Evolutionary conservation across 2,329 filamentous ascomycete genomes (phyloP).

Genomic region (Periconia macrospinosa): DNA sequence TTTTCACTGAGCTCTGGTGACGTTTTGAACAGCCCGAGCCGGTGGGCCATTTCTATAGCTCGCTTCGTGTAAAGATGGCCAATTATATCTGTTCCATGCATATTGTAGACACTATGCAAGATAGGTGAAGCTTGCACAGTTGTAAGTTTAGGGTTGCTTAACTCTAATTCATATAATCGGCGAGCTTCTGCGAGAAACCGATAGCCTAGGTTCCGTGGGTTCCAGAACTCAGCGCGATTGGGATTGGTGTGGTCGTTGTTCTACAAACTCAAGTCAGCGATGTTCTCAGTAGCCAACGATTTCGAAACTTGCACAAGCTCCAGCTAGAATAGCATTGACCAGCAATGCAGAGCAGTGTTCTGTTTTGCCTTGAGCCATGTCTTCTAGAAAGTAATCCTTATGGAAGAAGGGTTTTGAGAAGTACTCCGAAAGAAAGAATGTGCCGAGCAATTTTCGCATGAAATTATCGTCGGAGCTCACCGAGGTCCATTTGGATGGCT

Average conservation of each 20-base stretch:
- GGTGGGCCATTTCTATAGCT: too few species aligned
- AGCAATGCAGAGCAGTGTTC: slow-evolving; percentile 10
- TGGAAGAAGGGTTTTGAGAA: slow-evolving; percentile 8
- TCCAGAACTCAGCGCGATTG: slow-evolving; percentile 1
- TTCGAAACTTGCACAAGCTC: slow-evolving; percentile 5
- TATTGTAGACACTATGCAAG: too few species aligned
- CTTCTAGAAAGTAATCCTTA: slow-evolving; percentile 13
- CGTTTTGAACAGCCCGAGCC: too few species aligned
- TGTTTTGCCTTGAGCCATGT: slow-evolving; percentile 5
- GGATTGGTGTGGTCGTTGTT: background rate
- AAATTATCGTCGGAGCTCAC: slow-evolving; percentile 7
- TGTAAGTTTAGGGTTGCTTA: too few species aligned
- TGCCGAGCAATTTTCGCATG: slow-evolving; percentile 4
- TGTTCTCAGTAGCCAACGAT: too few species aligned
- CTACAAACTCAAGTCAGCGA: background rate
- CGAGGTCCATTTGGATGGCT: slow-evolving; percentile 8
- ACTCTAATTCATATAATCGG: background rate
- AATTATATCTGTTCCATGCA: too few species aligned
- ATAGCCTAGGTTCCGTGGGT: slow-evolving; percentile 1
- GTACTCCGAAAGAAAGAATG: slow-evolving; percentile 11
- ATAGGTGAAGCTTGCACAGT: too few species aligned
- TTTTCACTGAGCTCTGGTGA: too few species aligned
- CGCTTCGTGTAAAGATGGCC: too few species aligned
- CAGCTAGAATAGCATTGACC: slow-evolving; percentile 8
- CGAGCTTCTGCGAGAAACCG: background rate